Evolutionary conservation across 2,329 filamentous ascomycete species (phyloP).

Genomic region (Pseudogymnoascus sp.): DNA sequence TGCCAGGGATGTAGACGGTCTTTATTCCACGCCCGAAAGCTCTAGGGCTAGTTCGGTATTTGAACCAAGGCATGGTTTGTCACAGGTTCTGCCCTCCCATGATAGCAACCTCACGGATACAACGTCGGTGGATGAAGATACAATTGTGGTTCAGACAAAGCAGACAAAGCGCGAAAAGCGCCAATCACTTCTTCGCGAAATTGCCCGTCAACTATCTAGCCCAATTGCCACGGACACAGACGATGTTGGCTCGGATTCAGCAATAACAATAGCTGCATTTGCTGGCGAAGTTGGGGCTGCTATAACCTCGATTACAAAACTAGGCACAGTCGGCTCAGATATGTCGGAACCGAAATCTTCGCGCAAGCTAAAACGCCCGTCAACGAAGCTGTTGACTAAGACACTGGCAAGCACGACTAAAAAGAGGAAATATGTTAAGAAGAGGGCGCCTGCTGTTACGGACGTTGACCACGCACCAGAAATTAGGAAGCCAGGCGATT

Average conservation of each 20-base stretch:
- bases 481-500: constrained; percentile 62
- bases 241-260: neutral
- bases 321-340: neutral
- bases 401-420: constrained; percentile 16
- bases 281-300: neutral
- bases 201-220: neutral
- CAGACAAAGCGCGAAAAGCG: constrained; percentile 9
- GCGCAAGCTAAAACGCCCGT: constrained; percentile 10
- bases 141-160: constrained; percentile 22
- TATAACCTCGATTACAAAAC: neutral
- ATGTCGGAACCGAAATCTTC: neutral
- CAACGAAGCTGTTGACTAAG: constrained; percentile 14
- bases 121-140: constrained; percentile 30
- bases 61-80: constrained; percentile 2
- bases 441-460: constrained; percentile 12
- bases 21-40: constrained; percentile 8
- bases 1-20: neutral
- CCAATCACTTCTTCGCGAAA: neutral
- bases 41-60: constrained; percentile 11
- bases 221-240: neutral
- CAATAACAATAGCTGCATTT: neutral
- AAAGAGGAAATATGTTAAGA: constrained; percentile 18
- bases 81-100: constrained; percentile 6
- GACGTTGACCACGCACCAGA: constrained; percentile 23
- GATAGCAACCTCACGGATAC: constrained; percentile 25